These are phyloP conservation scores for Termitomyces sp. DNA, from an alignment of 768 basidiomycete species.

Conservation along the genomic window DNA sequence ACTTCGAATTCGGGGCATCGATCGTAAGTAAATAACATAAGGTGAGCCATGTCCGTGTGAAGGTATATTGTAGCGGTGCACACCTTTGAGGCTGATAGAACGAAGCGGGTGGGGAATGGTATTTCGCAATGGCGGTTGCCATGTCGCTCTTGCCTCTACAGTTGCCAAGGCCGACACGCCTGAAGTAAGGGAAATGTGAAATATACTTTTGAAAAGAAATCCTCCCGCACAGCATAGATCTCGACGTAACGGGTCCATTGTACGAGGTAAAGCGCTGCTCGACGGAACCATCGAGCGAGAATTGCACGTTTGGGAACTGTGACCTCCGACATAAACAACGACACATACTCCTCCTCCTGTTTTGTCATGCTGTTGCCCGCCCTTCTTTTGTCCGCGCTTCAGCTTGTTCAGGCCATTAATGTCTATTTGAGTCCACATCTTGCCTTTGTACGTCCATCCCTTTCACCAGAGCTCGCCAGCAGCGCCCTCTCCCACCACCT, in stretches of 20 bases:
- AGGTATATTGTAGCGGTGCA: conserved; percentile 39
- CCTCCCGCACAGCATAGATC: conserved; percentile 32
- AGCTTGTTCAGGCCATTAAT: conserved; percentile 42
- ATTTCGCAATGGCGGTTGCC: conserved; percentile 7
- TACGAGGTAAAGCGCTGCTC: conserved; percentile 24
- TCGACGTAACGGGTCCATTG: conserved; percentile 45
- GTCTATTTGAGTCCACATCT: conserved; percentile 53
- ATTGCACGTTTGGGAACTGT: too few species aligned
- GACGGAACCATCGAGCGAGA: background rate
- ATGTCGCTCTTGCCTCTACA: conserved; percentile 23
- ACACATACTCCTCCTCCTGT: conserved; percentile 20
- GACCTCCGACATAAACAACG: conserved; percentile 26
- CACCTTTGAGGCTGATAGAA: conserved; percentile 40
- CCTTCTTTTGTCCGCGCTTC: conserved; percentile 27
- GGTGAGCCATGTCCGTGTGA: conserved; percentile 31
- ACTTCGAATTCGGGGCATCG: conserved; percentile 41
- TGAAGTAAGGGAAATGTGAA: conserved; percentile 30
- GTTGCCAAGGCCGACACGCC: conserved; percentile 41
- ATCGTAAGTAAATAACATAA: conserved; percentile 33
- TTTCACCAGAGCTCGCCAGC: conserved; percentile 50
- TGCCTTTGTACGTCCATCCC: conserved; percentile 26
- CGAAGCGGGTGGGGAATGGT: conserved; percentile 31
- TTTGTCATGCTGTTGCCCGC: conserved; percentile 20
- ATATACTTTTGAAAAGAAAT: conserved; percentile 36
- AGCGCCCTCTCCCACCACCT: conserved; percentile 62